Evolutionary conservation across 768 basidiomycete genomes (phyloP).

Genomic region (Russula sp.): DNA sequence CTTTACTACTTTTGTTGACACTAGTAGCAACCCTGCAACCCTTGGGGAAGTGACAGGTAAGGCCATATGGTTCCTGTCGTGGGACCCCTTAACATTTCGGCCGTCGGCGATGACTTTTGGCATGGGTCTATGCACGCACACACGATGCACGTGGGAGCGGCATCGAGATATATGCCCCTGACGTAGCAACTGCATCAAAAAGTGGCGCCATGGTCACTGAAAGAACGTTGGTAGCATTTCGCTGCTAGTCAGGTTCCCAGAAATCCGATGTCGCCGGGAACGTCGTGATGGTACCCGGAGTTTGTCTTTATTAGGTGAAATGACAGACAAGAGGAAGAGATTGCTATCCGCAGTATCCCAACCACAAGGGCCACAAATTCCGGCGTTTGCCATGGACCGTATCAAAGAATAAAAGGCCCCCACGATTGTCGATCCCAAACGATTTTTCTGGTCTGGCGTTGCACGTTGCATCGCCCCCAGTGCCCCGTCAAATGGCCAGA

Average conservation of each 20-base stretch:
- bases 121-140: not conserved
- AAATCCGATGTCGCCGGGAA: not conserved
- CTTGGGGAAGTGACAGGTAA: not conserved
- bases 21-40: not conserved
- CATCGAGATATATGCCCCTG: not conserved
- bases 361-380: not conserved
- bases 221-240: not conserved
- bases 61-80: not conserved
- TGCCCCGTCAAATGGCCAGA: not conserved
- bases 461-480: not conserved
- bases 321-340: not conserved
- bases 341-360: not conserved
- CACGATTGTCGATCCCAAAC: not conserved
- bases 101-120: not conserved
- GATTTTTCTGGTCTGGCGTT: not conserved
- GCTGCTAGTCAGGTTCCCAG: not conserved
- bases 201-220: constrained; percentile 7
- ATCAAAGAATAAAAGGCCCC: not conserved
- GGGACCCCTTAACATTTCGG: not conserved
- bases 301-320: not conserved
- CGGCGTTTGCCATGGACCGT: not conserved
- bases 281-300: not conserved
- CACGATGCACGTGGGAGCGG: not conserved
- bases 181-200: constrained; percentile 16
- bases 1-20: constrained; percentile 15